A percentile compares a stretch with the other conserved stretches of the same genome.
These are phyloP conservation scores for Artemisia argyi DNA, from an alignment of 129 eudicot genomes.

Conservation along the genomic window DNA sequence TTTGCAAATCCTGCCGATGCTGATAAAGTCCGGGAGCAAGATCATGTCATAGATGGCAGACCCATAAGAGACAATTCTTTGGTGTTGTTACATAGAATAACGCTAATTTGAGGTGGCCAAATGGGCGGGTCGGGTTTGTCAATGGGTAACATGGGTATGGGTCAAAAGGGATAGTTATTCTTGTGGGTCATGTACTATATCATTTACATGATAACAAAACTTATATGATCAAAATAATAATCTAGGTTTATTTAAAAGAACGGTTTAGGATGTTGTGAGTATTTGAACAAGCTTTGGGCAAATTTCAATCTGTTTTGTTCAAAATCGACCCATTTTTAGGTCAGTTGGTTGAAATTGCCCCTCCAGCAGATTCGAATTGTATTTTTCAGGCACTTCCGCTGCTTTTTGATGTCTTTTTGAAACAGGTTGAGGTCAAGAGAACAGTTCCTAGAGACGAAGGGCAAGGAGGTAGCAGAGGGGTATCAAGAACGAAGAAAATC, in stretches of 20 bases:
- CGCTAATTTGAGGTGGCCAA: neutral
- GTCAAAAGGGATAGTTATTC: neutral
- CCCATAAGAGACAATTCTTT: slow-evolving; percentile 39
- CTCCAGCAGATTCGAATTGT: neutral
- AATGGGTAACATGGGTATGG: neutral
- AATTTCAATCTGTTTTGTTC: no score
- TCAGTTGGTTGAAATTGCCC: neutral
- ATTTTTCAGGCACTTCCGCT: neutral
- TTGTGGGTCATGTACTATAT: neutral
- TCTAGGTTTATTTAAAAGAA: neutral
- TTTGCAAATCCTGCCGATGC: slow-evolving; percentile 78
- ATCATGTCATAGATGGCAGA: slow-evolving; percentile 90
- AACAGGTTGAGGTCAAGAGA: slow-evolving; percentile 86
- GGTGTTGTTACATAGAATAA: slow-evolving; percentile 1
- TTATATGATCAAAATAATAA: neutral
- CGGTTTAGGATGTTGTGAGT: neutral
- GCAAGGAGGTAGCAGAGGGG: slow-evolving; percentile 56
- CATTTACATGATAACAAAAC: neutral
- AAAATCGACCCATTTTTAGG: neutral
- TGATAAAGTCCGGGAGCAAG: slow-evolving; percentile 79
- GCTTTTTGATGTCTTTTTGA: slow-evolving; percentile 7
- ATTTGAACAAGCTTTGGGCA: neutral
- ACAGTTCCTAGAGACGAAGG: slow-evolving; percentile 83
- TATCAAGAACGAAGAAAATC: slow-evolving; percentile 71
- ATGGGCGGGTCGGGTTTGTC: neutral